Base-by-base conservation (phyloP, 75 land plant genomes). In the Isoetes taiwanensis region DNA sequence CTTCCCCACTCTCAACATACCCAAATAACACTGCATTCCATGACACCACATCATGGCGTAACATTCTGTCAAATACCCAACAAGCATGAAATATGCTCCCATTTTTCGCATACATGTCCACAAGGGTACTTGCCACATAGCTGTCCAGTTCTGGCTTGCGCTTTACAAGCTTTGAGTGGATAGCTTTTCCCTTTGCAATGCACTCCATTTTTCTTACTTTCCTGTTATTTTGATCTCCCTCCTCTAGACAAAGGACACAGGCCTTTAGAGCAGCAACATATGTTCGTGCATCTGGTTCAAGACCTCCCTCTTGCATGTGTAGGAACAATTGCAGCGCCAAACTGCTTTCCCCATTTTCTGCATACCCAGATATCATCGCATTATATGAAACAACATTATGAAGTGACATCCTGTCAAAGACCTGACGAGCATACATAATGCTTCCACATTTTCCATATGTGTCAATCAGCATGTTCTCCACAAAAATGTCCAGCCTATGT, bases 371-470 rank as follows among this genome's bases (percentile, higher is more conserved):
- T 3, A 46, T 46, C 5, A 46, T 8, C 21, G 5, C 16, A n/a
- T 46, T 46, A n/a, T n/a, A n/a, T n/a, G 1, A 60, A 59, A 65
- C 67, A 19, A 39, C 5, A 21, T 31, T 65, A 27, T 27, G 24
- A 1, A 41, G 31, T 0, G 66, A 32, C 52, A 65, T 16, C 25
- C 30, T 35, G 2, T 42, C 67, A 58, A 65, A 65, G 17, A 59
- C 35, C 32, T 20, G 33, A 26, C 33, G 43, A 2, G 65, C 67
- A 65, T 60, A 34, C 11, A 42, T 27, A 2, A 65, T 38, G 32
- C 20, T 23, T 3, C 33, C 52, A 61, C 48, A 65, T 28, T 41
- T 65, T 21, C 57, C n/a, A 40, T 65, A 65, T 63, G 58, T 60
- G 6, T 59, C 67, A 39, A 58, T 40, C 12, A 65, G 8, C 1